Evolutionary conservation across 148 eudicot genomes (phyloP), one percentile per base, ranked within the genome.

Genomic region (Dysphania ambrosioides): DNA sequence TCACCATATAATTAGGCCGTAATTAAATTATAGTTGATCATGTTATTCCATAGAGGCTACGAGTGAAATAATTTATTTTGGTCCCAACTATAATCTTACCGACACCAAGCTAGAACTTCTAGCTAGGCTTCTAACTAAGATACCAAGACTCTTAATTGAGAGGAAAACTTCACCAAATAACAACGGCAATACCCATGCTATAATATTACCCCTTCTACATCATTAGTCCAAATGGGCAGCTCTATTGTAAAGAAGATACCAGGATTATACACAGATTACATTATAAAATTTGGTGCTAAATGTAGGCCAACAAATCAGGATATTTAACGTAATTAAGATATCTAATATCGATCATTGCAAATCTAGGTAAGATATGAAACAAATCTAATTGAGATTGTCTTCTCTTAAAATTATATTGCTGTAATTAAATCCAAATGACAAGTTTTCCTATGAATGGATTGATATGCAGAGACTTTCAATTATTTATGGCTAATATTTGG

Each of bases 301-400:
- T 63, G 67, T 63, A 63, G 67, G 67, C 41, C 67, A 63, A 63
- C 40, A 32, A 63, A 31, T 18, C 34, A 32, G 34, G 40, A 31
- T 63, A 16, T 63, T 4, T 5, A 5, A 61, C 36, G 66, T 61
- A 18, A 2, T 63, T 63, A 6, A 63, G 34, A 10, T 61, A 40
- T 32, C 67, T 32, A 63, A 32, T 16, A 2, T 24, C 35, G n/a
- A n/a, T n/a, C n/a, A n/a, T n/a, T n/a, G n/a, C n/a, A n/a, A n/a
- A n/a, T n/a, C n/a, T n/a, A n/a, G 47, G 47, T 42, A 42, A 42
- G 47, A 42, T 42, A n/a, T n/a, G n/a, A 2, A 11, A 47, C 51
- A 47, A 15, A 19, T 16, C 51, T 47, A 47, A 47, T 47, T 16
- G 0, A 2, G 51, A 47, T 47, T 24, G 62, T 58, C 62, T 58